Base-by-base conservation (phyloP, 306 rosid species). In the Acacia acuminata region DNA sequence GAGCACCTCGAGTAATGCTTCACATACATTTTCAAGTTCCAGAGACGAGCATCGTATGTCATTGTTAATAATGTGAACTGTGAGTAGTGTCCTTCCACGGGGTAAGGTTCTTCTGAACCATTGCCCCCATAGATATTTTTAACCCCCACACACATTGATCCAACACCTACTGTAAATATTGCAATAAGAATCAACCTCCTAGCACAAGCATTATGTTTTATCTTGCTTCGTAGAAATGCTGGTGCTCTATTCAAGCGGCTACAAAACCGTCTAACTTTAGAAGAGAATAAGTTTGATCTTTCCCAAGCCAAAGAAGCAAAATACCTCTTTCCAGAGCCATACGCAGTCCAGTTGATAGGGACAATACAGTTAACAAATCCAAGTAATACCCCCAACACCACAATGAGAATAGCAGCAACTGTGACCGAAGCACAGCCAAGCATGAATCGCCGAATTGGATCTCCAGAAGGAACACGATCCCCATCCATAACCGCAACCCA, bases 401-500 rank as follows among this genome's bases (percentile, higher is more conserved):
- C 84, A 75, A 94, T 86, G 55, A 94, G 93, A 51, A 90, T 38
- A 73, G 94, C 92, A 79, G 94, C 94, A 61, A 86, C 82, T 10
- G 89, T 85, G 64, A 96, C 89, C 20, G 94, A 92, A 79, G 86
- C 85, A 77, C 92, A 92, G 30, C 99, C 99, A 79, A 94, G 89
- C 76, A 94, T 73, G 63, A 94, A 86, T 73, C 99, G 92, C 76
- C 69, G 82, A 77, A 80, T 72, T 68, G 92, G 71, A 86, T 96
- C 98, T 43, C 99, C 98, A 10, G 99, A 96, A 73, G 98, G 99
- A 70, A 96, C 93, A 6, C 97, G 94, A 80, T 96, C 99, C 53
- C 99, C 99, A 60, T 96, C 99, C 97, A 92, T 92, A 73, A 96
- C 97, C 68, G 89, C 99, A 82, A 94, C 78, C 99, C 99, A 96